Percentiles rank a stretch among this genome's conserved stretches.
phyloP scores from a whole-genome alignment of 176 grass and related monocot genomes.

The Cenchrus fungigraminus region DNA sequence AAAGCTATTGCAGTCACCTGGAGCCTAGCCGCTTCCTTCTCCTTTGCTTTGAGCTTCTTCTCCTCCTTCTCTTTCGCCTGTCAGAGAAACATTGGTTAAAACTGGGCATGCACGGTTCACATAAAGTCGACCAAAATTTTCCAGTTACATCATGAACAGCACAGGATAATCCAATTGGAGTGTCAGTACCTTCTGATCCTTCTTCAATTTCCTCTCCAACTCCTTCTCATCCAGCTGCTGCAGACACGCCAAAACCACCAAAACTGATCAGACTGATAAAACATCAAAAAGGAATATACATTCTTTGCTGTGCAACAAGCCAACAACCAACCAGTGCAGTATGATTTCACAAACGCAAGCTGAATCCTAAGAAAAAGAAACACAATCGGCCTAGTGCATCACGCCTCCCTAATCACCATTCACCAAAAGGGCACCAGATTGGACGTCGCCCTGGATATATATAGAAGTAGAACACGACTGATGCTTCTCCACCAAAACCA shows the following conservation, averaged over 20 bases:
- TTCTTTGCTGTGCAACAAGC: neutral
- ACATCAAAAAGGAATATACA: neutral
- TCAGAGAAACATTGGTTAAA: slow-evolving; percentile 20
- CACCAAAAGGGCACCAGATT: neutral
- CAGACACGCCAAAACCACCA: neutral
- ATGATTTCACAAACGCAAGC: neutral
- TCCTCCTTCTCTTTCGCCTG: slow-evolving; percentile 74
- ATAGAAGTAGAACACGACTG: neutral
- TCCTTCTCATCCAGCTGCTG: slow-evolving; percentile 63
- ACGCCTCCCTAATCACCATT: neutral
- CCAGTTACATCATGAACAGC: neutral
- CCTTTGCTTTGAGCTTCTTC: slow-evolving; percentile 67
- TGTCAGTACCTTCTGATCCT: slow-evolving; percentile 58
- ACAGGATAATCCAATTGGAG: slow-evolving; percentile 13
- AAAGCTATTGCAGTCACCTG: slow-evolving; percentile 31
- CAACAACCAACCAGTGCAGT: neutral
- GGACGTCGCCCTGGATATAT: neutral
- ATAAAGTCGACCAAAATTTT: neutral
- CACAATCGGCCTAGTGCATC: neutral
- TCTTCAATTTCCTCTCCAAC: slow-evolving; percentile 64
- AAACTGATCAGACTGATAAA: neutral
- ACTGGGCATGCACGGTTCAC: neutral
- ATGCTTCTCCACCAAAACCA: neutral
- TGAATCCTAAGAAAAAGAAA: neutral
- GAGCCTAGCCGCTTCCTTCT: slow-evolving; percentile 60